Evolutionary conservation across 2,329 filamentous ascomycete genomes (phyloP).

Genomic region (Fusarium praegraminearum): DNA sequence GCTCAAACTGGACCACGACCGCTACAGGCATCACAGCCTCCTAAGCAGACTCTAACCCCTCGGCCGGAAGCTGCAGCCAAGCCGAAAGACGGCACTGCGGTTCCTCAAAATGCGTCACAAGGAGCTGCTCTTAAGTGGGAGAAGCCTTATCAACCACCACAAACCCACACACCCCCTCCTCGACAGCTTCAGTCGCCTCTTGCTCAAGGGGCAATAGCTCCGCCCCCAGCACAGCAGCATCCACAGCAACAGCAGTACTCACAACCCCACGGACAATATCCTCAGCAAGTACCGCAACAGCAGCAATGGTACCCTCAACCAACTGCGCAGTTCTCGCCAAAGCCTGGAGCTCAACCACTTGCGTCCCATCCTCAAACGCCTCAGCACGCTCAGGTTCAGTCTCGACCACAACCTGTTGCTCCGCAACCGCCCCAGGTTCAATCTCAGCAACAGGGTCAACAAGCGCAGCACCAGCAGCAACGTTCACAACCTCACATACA

Average conservation of each 20-base stretch:
- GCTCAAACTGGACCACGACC: conserved; percentile 50
- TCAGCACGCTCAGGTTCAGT: conserved; percentile 38
- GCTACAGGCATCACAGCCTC: conserved; percentile 50
- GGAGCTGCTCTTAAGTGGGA: conserved; percentile 56
- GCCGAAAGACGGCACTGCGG: conserved; percentile 45
- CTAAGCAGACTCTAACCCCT: conserved; percentile 51
- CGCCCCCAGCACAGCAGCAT: conserved; percentile 38
- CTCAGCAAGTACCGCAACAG: conserved; percentile 24
- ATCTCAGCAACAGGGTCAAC: conserved; percentile 35
- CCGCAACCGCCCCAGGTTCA: conserved; percentile 43
- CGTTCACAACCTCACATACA: conserved; percentile 33
- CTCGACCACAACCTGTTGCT: conserved; percentile 36
- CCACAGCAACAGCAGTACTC: conserved; percentile 34
- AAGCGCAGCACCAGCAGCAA: conserved; percentile 37
- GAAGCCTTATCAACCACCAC: conserved; percentile 56
- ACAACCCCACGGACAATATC: conserved; percentile 34
- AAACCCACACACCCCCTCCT: conserved; percentile 43
- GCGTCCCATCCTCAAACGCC: conserved; percentile 41
- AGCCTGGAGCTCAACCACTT: conserved; percentile 38
- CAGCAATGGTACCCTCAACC: conserved; percentile 44
- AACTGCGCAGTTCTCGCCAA: conserved; percentile 38
- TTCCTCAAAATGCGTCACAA: conserved; percentile 42
- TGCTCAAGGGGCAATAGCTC: conserved; percentile 40
- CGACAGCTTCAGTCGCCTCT: conserved; percentile 45
- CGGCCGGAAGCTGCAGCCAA: conserved; percentile 51